A percentile compares a stretch with the other conserved stretches of the same genome.
Conservation (phyloP, 176 grass and related monocot genomes). For the Zizania latifolia region DNA sequence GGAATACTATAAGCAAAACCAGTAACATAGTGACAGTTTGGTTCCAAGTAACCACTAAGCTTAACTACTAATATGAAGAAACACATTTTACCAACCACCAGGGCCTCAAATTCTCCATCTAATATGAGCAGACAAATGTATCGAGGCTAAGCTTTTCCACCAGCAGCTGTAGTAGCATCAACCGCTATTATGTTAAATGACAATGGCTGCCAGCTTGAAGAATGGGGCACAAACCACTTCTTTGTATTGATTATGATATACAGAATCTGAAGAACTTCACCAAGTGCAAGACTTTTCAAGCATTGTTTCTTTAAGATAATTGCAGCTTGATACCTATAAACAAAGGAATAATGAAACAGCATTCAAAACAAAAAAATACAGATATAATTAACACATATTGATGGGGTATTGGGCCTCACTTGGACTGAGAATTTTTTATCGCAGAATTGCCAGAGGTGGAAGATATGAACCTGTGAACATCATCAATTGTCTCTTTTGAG, state of each 20-base stretch:
- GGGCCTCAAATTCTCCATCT: neutral
- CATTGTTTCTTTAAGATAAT: slow-evolving; percentile 58
- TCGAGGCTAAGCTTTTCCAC: slow-evolving; percentile 10
- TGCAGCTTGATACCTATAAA: slow-evolving; percentile 71
- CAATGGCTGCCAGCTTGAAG: slow-evolving; percentile 78
- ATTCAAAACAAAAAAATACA: slow-evolving; percentile 19
- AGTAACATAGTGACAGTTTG: too few relatives aligned
- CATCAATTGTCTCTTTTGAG: slow-evolving; percentile 30
- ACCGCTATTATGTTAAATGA: slow-evolving; percentile 37
- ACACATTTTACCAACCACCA: slow-evolving; percentile 16
- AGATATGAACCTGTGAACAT: slow-evolving; percentile 46
- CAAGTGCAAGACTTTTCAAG: slow-evolving; percentile 51
- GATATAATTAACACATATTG: neutral
- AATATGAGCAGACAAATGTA: neutral
- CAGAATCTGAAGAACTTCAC: slow-evolving; percentile 74
- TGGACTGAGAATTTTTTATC: slow-evolving; percentile 55
- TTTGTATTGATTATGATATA: slow-evolving; percentile 45
- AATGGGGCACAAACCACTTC: slow-evolving; percentile 75
- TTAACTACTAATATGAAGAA: neutral
- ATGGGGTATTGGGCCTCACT: slow-evolving; percentile 26
- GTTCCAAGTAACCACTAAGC: neutral
- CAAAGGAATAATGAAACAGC: slow-evolving; percentile 17
- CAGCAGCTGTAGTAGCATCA: slow-evolving; percentile 17
- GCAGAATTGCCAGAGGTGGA: slow-evolving; percentile 27
- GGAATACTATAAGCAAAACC: neutral